Base-by-base conservation (phyloP, 768 basidiomycete genomes). In the Russula sp. region DNA sequence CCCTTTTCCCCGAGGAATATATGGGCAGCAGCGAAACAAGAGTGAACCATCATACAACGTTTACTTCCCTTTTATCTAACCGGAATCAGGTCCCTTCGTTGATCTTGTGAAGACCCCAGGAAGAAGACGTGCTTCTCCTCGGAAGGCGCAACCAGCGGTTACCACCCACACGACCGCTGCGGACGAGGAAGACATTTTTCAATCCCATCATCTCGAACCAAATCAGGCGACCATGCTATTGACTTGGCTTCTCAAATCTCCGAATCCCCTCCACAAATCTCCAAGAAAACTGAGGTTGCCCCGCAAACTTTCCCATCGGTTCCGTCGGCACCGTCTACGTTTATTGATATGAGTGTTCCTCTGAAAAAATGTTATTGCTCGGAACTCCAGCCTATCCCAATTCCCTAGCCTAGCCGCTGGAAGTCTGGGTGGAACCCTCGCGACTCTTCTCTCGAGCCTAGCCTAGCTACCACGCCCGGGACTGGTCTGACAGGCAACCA, bases 101-200 rank as follows among this genome's bases (percentile, higher is more conserved):
- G 89, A 92, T 57, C 79, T 93, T 18, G 83, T 93, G 3, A 93
- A 93, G 75, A 93, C 91, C 1, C 91, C 91, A 14, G 85, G 88
- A 35, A 82, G 89, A 49, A 89, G 83, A 73, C 89, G 82, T 74
- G 78, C 77, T 53, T 73, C 79, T 14, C 75, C 76, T 4, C 82
- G 78, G 67, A 82, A 80, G 67, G 76, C 80, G 16, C 82, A 82
- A 67, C 71, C 77, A n/a, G 75, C 71, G 31, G 66, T 72, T 11
- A 35, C 52, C n/a, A 18, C 59, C 45, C 48, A 64, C 37, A 14
- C 56, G 7, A 53, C 40, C 16, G 13, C 48, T 31, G 78, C 87
- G 73, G 87, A 83, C 57, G 88, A 91, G 53, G 85, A 88, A 68
- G 61, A 64, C 31, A 27, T 45, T 20, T 64, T 64, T 51, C 63